phyloP scores from a whole-genome alignment of 768 basidiomycete species.

The Lyophyllum decastes region DNA sequence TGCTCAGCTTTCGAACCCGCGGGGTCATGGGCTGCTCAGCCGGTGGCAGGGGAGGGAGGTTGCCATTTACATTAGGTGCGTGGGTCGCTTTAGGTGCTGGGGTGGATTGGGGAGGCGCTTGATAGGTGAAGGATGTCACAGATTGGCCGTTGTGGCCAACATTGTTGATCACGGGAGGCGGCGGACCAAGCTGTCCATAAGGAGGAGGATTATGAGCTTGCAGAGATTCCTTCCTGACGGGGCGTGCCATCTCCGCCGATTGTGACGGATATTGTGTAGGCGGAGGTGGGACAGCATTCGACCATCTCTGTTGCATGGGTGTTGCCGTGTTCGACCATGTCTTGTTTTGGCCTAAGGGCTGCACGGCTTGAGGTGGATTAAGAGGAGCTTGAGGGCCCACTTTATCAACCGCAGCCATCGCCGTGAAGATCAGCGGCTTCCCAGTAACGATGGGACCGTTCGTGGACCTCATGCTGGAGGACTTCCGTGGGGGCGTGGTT shows the following conservation, averaged over 20 bases:
- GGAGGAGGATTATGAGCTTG: background rate
- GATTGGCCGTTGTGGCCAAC: background rate
- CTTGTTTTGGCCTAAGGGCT: background rate
- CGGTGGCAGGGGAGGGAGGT: background rate
- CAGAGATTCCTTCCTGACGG: conserved; percentile 6
- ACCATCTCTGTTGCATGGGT: conserved; percentile 7
- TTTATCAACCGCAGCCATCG: conserved; percentile 42
- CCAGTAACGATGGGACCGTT: conserved; percentile 30
- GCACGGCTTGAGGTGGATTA: background rate
- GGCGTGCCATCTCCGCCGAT: background rate
- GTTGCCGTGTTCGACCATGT: background rate
- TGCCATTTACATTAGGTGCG: background rate
- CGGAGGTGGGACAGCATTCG: too few relatives aligned
- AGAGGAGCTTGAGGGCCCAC: conserved; percentile 9
- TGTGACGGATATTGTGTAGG: background rate
- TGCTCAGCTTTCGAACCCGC: conserved; percentile 30
- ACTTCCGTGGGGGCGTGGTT: conserved; percentile 20
- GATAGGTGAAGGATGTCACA: background rate
- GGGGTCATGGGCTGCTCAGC: background rate
- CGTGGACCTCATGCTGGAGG: conserved; percentile 21
- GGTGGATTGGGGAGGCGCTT: background rate
- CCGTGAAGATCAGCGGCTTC: conserved; percentile 66
- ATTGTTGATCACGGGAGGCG: background rate
- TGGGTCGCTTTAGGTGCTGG: conserved; percentile 10
- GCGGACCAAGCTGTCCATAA: background rate